phyloP scores from a whole-genome alignment of 2,329 filamentous ascomycete genomes.

The Phialophora verrucosa region DNA sequence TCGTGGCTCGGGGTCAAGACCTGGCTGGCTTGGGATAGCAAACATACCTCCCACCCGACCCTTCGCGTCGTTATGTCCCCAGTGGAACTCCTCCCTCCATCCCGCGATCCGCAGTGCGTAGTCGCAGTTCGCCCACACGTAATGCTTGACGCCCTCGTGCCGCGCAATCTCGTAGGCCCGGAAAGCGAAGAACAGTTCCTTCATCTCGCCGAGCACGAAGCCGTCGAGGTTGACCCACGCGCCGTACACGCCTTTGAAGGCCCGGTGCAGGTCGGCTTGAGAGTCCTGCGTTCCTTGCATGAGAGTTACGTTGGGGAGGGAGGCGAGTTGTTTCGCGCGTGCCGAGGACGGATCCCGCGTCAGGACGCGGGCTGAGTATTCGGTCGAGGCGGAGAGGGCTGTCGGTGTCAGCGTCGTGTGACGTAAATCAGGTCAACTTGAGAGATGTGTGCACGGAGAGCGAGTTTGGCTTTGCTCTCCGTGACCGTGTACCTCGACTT shows the following conservation, averaged over 20 bases:
- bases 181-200: slow-evolving; percentile 54
- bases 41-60: slow-evolving; percentile 47
- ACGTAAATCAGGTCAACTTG: no score
- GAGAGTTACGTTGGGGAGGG: slow-evolving; percentile 53
- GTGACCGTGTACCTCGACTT: background rate
- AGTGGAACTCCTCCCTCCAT: slow-evolving; percentile 52
- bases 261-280: slow-evolving; percentile 52
- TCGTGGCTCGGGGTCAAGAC: no score
- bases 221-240: slow-evolving; percentile 62
- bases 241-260: slow-evolving; percentile 53
- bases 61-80: slow-evolving; percentile 57
- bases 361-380: slow-evolving; percentile 48
- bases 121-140: slow-evolving; percentile 57
- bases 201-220: slow-evolving; percentile 59
- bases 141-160: slow-evolving; percentile 47
- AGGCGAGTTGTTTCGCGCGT: slow-evolving; percentile 52
- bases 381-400: slow-evolving; percentile 15
- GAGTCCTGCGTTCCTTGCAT: slow-evolving; percentile 55
- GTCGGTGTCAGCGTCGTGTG: background rate
- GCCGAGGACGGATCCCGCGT: slow-evolving; percentile 53
- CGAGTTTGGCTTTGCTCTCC: background rate
- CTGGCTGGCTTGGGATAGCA: no score
- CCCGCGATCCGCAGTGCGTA: slow-evolving; percentile 55
- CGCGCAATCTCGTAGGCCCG: slow-evolving; percentile 46
- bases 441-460: background rate